Conservation (phyloP, 1,284 basidiomycete species). For the Fistulinella cinereoalba region DNA sequence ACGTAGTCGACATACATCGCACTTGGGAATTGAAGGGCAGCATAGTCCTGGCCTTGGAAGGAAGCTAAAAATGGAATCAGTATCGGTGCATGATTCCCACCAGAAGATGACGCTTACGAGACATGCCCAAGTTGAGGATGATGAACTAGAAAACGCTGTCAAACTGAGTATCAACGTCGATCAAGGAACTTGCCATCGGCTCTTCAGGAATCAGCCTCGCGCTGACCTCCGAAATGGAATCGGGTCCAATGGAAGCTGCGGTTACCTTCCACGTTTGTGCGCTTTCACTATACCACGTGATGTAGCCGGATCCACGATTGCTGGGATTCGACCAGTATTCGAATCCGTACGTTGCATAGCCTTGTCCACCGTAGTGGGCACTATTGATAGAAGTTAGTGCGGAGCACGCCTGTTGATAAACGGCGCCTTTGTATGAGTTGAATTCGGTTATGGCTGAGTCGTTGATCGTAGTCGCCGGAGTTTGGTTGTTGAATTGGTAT, state of each 20-base stretch:
- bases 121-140: slow-evolving; percentile 72
- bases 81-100: neutral
- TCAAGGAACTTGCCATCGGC: slow-evolving; percentile 51
- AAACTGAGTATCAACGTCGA: slow-evolving; percentile 1
- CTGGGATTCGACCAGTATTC: slow-evolving; percentile 74
- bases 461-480: slow-evolving; percentile 53
- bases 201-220: slow-evolving; percentile 71
- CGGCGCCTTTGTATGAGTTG: slow-evolving; percentile 76
- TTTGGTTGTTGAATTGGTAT: slow-evolving; percentile 59
- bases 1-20: slow-evolving; percentile 77
- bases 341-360: slow-evolving; percentile 61
- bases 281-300: slow-evolving; percentile 70
- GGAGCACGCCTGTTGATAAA: slow-evolving; percentile 78
- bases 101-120: slow-evolving; percentile 40
- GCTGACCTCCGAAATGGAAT: slow-evolving; percentile 52
- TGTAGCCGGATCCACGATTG: slow-evolving; percentile 60
- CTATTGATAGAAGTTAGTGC: slow-evolving; percentile 57
- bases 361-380: slow-evolving; percentile 51
- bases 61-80: slow-evolving; percentile 35
- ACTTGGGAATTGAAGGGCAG: slow-evolving; percentile 63
- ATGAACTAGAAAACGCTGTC: slow-evolving; percentile 50
- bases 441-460: slow-evolving; percentile 49
- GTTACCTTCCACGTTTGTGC: slow-evolving; percentile 65
- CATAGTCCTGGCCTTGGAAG: slow-evolving; percentile 69
- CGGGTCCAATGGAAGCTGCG: slow-evolving; percentile 56